Base-by-base conservation (phyloP, 2,329 filamentous ascomycete genomes). In the Talaromyces sp. region DNA sequence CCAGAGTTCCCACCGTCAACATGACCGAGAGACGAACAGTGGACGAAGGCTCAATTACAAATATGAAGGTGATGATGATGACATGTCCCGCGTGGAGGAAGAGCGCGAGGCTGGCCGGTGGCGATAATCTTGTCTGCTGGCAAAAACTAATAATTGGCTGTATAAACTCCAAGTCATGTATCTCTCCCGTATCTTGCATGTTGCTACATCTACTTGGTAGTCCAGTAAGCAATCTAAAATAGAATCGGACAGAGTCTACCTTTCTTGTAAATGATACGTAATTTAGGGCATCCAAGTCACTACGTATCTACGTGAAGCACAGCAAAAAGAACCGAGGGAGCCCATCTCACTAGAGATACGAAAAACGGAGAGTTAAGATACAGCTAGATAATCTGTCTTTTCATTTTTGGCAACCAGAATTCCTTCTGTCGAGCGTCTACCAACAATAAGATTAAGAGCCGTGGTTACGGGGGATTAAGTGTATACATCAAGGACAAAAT, bases 31-130 rank as follows among this genome's bases (percentile, higher is more conserved):
- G 58, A 70, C 74, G 27, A 50, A 65, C 9, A 74, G 72, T 6
- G 75, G 78, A 16, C 75, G 81, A 57, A 74, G 78, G 60, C 70
- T 82, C 64, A 82, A 78, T 65, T 82, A 81, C 71, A 82, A 82
- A 68, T 83, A 83, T 62, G 82, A 82, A 66, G 81, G 82, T 67
- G 81, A 83, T 63, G 73, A 78, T 60, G 71, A 68, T 52, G 72
- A 77, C 56, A 73, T 75, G 66, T 71, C 74, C 31, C 72, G 77
- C 19, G 73, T 77, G 13, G 79, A 81, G 66, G 72, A 72, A 39
- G 79, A 81, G 67, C 71, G 78, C 41, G 77, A 79, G 67, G 75
- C 75, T 1, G 70, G 70, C 50, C 68, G 75, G 24, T 77, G 75
- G 75, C 67, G 67, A 27, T 74, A 68, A 33, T 19, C n/a, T 7